Conservation (phyloP, 2,329 filamentous ascomycete genomes). For the Hymenoscyphus infarciens region DNA sequence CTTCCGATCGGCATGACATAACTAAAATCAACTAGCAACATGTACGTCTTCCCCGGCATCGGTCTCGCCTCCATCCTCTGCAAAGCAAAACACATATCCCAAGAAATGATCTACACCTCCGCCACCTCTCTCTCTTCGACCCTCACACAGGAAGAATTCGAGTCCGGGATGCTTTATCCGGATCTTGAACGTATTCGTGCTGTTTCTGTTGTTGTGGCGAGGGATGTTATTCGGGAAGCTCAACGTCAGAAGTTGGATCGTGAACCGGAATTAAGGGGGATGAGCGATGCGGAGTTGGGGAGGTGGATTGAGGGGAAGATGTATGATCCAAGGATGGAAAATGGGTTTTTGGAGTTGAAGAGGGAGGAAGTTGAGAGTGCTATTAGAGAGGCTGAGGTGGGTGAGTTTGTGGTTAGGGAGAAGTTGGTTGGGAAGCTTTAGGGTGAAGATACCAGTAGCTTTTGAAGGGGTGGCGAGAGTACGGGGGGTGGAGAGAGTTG, state of each 20-base stretch:
- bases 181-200: conserved; percentile 70
- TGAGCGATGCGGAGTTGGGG: conserved; percentile 45
- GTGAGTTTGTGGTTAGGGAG: conserved; percentile 2
- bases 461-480: neutral
- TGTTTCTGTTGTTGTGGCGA: conserved; percentile 74
- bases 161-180: conserved; percentile 65
- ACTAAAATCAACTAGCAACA: conserved; percentile 58
- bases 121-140: conserved; percentile 69
- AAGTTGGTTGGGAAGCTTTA: neutral
- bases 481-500: neutral
- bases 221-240: conserved; percentile 68
- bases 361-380: conserved; percentile 2
- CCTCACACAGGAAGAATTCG: conserved; percentile 56
- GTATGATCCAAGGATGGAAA: conserved; percentile 56
- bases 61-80: conserved; percentile 74
- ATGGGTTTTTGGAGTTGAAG: conserved; percentile 11
- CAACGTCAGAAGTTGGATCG: conserved; percentile 65
- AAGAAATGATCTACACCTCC: conserved; percentile 65
- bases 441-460: neutral
- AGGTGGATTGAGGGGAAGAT: conserved; percentile 72
- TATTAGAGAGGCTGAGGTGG: neutral
- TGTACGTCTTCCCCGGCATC: conserved; percentile 80
- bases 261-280: conserved; percentile 53
- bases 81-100: conserved; percentile 55
- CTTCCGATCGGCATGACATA: neutral